Percentiles rank a stretch among this genome's conserved stretches.
These are phyloP conservation scores for Thelonectria rubi DNA, from an alignment of 2,329 filamentous ascomycete species.

Conservation along the genomic window DNA sequence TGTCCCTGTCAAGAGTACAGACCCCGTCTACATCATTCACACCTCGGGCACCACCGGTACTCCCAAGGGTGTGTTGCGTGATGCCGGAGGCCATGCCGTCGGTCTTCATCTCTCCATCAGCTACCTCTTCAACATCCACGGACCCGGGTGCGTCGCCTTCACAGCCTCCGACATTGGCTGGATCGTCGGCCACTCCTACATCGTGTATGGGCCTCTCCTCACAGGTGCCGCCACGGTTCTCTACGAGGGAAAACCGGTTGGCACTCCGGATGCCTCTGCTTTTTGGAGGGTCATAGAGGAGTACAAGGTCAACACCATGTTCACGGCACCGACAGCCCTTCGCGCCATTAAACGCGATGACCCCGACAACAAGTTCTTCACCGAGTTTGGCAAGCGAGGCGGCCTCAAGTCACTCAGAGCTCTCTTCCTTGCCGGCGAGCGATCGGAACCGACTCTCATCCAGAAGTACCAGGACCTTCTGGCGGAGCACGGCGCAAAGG, in stretches of 20 bases:
- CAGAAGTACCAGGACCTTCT: conserved; percentile 82
- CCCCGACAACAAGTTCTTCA: conserved; percentile 74
- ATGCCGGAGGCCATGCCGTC: conserved; percentile 88
- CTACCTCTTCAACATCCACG: conserved; percentile 83
- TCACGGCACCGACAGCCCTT: conserved; percentile 87
- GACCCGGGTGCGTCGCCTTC: conserved; percentile 79
- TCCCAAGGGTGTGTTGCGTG: conserved; percentile 84
- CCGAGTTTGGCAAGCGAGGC: conserved; percentile 69
- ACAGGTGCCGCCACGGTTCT: conserved; percentile 86
- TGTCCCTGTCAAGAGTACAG: conserved; percentile 80
- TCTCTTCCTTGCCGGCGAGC: conserved; percentile 87
- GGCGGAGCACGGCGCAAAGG: conserved; percentile 68
- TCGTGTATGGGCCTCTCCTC: conserved; percentile 87
- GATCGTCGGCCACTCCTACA: conserved; percentile 77
- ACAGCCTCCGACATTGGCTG: conserved; percentile 90
- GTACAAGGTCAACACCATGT: conserved; percentile 84
- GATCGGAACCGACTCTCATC: conserved; percentile 87
- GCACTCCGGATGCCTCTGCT: conserved; percentile 84
- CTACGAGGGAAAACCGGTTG: conserved; percentile 93
- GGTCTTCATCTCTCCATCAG: conserved; percentile 83
- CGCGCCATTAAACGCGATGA: conserved; percentile 89
- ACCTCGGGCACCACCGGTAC: conserved; percentile 84
- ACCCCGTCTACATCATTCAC: conserved; percentile 90
- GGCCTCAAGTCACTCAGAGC: conserved; percentile 77
- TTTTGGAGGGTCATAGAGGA: conserved; percentile 91